Conservation (phyloP, 2,329 filamentous ascomycete species). For the Hortaea werneckii region DNA sequence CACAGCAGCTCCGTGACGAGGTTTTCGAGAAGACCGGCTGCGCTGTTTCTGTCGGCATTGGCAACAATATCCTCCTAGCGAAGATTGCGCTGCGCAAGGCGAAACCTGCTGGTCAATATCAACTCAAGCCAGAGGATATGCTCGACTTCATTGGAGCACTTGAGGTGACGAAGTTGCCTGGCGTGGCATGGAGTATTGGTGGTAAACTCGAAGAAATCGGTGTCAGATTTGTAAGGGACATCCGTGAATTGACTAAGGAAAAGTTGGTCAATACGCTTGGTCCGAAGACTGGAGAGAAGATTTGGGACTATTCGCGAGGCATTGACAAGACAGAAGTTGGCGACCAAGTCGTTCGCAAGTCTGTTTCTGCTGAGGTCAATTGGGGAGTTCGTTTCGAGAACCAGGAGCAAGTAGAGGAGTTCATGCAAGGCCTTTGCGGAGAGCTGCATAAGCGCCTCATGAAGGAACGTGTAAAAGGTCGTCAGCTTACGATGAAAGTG, state of each 20-base stretch:
- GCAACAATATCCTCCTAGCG: conserved; percentile 78
- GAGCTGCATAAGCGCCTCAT: conserved; percentile 73
- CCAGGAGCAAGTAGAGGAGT: conserved; percentile 87
- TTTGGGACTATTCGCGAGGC: conserved; percentile 83
- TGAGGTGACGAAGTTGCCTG: conserved; percentile 71
- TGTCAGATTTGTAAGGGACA: conserved; percentile 70
- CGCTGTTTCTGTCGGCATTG: conserved; percentile 85
- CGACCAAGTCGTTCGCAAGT: conserved; percentile 76
- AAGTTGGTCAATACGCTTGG: conserved; percentile 63
- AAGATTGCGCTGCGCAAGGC: conserved; percentile 85
- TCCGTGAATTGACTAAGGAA: conserved; percentile 68
- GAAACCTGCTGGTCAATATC: conserved; percentile 87
- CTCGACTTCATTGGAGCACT: conserved; percentile 67
- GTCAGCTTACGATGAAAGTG: conserved; percentile 84
- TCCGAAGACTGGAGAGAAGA: conserved; percentile 82
- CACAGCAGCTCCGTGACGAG: conserved; percentile 52
- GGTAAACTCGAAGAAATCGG: conserved; percentile 82
- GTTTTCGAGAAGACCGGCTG: conserved; percentile 71
- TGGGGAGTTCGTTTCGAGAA: conserved; percentile 95
- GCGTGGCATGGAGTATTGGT: conserved; percentile 83
- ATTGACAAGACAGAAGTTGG: conserved; percentile 81
- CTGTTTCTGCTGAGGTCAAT: conserved; percentile 92
- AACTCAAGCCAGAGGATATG: conserved; percentile 72
- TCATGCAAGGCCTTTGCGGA: conserved; percentile 71
- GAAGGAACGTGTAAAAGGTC: conserved; percentile 77